Evolutionary conservation across 2,329 filamentous ascomycete species (phyloP), one percentile per base, ranked within the genome.

Genomic region (Xylaria hypoxylon): DNA sequence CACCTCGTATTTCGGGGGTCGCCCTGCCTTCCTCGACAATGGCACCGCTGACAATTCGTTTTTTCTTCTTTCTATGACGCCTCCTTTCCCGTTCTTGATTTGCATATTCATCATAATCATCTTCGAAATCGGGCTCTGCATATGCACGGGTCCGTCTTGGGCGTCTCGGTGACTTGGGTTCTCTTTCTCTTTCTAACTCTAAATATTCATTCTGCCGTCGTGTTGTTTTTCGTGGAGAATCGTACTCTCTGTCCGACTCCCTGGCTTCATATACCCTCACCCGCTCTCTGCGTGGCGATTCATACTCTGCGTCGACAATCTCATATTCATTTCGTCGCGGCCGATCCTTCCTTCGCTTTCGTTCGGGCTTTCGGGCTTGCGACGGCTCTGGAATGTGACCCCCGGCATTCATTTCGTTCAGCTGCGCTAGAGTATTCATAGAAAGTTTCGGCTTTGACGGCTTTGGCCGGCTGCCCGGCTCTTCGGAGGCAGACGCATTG

Each of bases 31-130:
- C 90, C 74, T 93, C 91, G 71, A 91, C 80, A 19, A 90, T 79
- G 0, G 89, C 89, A 22, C 90, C 90, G 68, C 90, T 93, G 22
- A 91, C 89, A n/a, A 92, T 83, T 67, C 91, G 82, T 63, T 84
- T 84, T 74, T 88, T 87, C 70, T 84, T 85, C 47, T 78, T 77
- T 56, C 80, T 79, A 59, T 75, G 76, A 15, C 77, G 77, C 68
- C 72, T 81, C 71, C 73, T 67, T 55, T 72, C 70, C 22, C 62
- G 63, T 62, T 72, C 73, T 45, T 65, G 58, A 2, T 62, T 55
- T 26, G 48, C 55, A 1, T 45, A 11, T 5, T 59, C 58, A 42
- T 72, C 71, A 24, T 71, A 70, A 8, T 72, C 64, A 22, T 73
- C 72, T 15, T 63, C 60, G 33, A 50, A 45, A 8, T 69, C 60